Conservation (phyloP, 2,329 filamentous ascomycete genomes). For the Diplodia mutila region DNA sequence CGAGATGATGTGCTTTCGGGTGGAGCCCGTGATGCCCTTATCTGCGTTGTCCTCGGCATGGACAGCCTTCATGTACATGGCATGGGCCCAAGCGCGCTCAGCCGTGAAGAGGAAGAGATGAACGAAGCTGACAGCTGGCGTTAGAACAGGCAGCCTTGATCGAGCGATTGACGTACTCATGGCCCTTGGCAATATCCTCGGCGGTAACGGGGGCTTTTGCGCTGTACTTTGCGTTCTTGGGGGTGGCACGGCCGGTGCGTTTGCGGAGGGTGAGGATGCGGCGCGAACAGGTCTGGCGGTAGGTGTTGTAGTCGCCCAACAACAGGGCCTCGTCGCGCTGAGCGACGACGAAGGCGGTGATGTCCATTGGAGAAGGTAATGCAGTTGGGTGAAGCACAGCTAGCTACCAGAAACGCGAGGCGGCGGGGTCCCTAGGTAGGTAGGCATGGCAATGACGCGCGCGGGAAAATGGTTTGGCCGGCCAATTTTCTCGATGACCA, state of each 20-base stretch:
- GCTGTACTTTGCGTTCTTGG: slow-evolving; percentile 83
- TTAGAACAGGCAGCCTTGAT: neutral
- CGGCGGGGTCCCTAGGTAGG: neutral
- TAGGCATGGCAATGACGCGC: neutral
- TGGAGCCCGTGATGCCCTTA: slow-evolving; percentile 76
- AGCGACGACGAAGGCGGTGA: slow-evolving; percentile 80
- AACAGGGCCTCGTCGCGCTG: slow-evolving; percentile 82
- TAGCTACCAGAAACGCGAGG: neutral
- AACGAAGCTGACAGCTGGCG: slow-evolving; percentile 61
- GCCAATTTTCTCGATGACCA: slow-evolving; percentile 5
- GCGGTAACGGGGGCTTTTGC: slow-evolving; percentile 71
- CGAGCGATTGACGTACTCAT: slow-evolving; percentile 63
- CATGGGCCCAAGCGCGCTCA: slow-evolving; percentile 92
- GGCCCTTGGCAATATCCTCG: slow-evolving; percentile 72
- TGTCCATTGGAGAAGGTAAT: slow-evolving; percentile 67
- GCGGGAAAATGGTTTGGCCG: slow-evolving; percentile 1
- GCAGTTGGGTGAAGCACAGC: neutral
- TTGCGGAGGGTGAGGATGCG: slow-evolving; percentile 81
- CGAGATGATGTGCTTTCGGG: slow-evolving; percentile 86
- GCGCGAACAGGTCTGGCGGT: slow-evolving; percentile 77
- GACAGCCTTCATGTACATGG: slow-evolving; percentile 88
- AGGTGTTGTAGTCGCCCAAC: slow-evolving; percentile 85
- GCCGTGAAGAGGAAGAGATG: slow-evolving; percentile 81
- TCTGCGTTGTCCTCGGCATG: slow-evolving; percentile 74
- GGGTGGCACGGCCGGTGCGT: slow-evolving; percentile 81